phyloP scores from a whole-genome alignment of 345 rosid genomes.

The Eucalyptus pauciflora region DNA sequence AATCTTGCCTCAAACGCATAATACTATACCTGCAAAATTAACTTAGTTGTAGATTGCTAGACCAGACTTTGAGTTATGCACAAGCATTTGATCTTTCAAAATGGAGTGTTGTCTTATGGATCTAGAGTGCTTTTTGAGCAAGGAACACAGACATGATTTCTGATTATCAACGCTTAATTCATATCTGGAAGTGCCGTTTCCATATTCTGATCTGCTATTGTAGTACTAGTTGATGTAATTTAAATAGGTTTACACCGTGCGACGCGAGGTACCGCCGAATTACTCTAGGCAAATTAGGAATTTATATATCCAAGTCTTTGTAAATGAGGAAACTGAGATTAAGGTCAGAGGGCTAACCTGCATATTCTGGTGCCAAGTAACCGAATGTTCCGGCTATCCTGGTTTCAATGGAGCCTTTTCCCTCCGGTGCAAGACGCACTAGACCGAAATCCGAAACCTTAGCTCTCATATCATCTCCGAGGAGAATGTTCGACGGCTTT shows the following conservation, averaged over 20 bases:
- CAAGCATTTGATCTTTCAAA: not conserved
- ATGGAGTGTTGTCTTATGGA: not conserved
- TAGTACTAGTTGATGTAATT: not conserved
- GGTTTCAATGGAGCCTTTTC: slow-evolving; percentile 70
- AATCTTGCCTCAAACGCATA: not conserved
- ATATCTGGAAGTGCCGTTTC: not conserved
- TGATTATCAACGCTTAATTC: not conserved
- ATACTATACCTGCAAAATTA: not conserved
- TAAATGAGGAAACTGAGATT: not conserved
- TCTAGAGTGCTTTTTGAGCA: not conserved
- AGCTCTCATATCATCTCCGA: slow-evolving; percentile 86
- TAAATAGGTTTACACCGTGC: not conserved
- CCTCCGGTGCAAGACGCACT: slow-evolving; percentile 90
- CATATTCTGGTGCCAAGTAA: slow-evolving; percentile 91
- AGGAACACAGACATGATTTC: not conserved
- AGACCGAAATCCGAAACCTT: slow-evolving; percentile 91
- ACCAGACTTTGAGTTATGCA: not conserved
- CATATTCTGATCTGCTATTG: not conserved
- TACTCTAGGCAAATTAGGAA: not conserved
- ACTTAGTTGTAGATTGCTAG: not conserved
- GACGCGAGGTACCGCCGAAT: not conserved
- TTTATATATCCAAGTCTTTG: not conserved
- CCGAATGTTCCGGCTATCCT: slow-evolving; percentile 94
- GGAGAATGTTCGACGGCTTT: slow-evolving; percentile 87
- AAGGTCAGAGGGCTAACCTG: slow-evolving; percentile 31